phyloP scores from a whole-genome alignment of 805 yeast genomes.

The Kazachstania martiniae region DNA sequence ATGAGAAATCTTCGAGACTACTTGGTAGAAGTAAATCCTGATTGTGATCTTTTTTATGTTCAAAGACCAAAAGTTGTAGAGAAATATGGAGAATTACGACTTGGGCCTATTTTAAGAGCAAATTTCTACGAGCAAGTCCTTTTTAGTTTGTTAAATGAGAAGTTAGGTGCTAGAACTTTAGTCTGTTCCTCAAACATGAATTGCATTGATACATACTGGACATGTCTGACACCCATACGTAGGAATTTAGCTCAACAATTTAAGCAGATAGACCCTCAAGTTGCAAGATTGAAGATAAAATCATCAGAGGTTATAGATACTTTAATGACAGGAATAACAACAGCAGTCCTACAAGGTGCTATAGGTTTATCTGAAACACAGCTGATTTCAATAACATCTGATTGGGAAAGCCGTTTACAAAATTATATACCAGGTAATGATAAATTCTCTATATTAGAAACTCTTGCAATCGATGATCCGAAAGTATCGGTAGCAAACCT shows the following conservation, averaged over 20 bases:
- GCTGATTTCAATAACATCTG: constrained; percentile 1
- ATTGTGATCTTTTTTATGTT: background rate
- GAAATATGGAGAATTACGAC: background rate
- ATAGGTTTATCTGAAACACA: background rate
- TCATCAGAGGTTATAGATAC: background rate
- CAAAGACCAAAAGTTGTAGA: background rate
- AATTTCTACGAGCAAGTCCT: background rate
- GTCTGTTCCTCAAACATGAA: too few species aligned
- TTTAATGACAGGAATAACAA: background rate
- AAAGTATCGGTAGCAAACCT: background rate
- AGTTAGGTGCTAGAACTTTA: too few species aligned
- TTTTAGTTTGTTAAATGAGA: background rate
- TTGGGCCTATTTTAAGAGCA: background rate
- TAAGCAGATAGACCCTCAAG: too few species aligned
- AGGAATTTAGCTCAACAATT: background rate
- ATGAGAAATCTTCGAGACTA: background rate
- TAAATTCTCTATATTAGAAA: constrained; percentile 6
- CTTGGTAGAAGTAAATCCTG: background rate
- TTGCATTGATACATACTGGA: background rate
- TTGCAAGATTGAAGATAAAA: background rate
- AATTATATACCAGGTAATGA: constrained; percentile 1
- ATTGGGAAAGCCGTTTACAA: constrained; percentile 5
- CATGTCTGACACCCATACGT: background rate
- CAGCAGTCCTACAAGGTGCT: background rate
- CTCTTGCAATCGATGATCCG: constrained; percentile 2